Conservation (phyloP, 1,284 basidiomycete genomes). For the Taiwanofungus camphoratus region DNA sequence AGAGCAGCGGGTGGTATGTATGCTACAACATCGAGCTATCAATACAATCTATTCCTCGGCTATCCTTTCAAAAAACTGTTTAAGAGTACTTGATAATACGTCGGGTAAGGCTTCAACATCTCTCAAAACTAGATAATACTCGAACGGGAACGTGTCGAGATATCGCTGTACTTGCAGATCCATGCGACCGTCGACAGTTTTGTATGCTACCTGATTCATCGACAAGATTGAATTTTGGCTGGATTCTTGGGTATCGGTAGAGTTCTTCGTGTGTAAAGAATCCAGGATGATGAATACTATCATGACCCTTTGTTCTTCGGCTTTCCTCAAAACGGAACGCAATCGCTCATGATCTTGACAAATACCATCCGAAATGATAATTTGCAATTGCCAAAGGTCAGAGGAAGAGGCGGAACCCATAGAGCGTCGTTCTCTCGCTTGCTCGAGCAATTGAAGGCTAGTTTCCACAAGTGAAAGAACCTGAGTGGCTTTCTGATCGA, state of each 20-base stretch:
- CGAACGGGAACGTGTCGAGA: constrained; percentile 96
- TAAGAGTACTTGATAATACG: constrained; percentile 85
- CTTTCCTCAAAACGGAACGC: constrained; percentile 76
- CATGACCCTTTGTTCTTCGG: constrained; percentile 90
- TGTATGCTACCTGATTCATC: constrained; percentile 91
- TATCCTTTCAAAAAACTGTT: constrained; percentile 86
- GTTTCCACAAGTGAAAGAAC: constrained; percentile 84
- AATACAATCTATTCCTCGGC: constrained; percentile 48
- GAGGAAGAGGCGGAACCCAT: constrained; percentile 58
- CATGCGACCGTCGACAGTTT: constrained; percentile 78
- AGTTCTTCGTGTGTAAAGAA: constrained; percentile 53
- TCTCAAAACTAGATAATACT: constrained; percentile 92
- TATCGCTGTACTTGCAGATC: constrained; percentile 89
- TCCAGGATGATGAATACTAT: constrained; percentile 97
- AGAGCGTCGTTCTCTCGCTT: constrained; percentile 63
- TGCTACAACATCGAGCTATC: neutral
- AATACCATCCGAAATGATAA: constrained; percentile 98
- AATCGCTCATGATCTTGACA: constrained; percentile 93
- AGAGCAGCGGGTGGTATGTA: no score
- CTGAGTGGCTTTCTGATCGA: constrained; percentile 90
- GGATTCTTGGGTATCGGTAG: constrained; percentile 10
- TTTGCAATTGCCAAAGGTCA: constrained; percentile 96
- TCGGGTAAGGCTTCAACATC: constrained; percentile 91
- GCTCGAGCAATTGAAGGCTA: constrained; percentile 74
- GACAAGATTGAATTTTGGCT: constrained; percentile 79